phyloP scores from a whole-genome alignment of 306 rosid genomes.

The Trichosanthes truncata region DNA sequence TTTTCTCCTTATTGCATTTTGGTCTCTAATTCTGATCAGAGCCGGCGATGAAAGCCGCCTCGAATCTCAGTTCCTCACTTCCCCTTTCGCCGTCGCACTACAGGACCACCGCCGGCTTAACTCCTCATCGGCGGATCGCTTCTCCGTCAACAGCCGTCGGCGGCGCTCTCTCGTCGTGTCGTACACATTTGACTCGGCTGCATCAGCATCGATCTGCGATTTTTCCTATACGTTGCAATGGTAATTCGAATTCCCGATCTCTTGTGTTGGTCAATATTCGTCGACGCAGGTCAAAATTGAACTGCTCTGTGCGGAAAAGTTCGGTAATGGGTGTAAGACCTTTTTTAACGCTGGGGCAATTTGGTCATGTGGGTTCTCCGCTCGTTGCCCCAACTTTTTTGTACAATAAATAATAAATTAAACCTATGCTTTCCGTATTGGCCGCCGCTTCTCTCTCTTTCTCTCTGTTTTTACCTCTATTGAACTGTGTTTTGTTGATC shows the following conservation, averaged over 20 bases:
- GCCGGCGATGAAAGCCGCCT: background rate
- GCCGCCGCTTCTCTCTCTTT: background rate
- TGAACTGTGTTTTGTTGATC: background rate
- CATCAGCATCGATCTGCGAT: background rate
- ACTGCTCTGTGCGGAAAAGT: background rate
- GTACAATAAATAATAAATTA: background rate
- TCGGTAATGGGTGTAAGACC: background rate
- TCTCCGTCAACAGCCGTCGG: background rate
- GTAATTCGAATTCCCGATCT: background rate
- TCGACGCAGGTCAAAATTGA: background rate
- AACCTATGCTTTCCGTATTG: background rate
- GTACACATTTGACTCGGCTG: background rate
- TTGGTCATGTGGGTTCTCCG: constrained; percentile 4
- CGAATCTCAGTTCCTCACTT: background rate
- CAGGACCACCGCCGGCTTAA: background rate
- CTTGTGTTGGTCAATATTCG: background rate
- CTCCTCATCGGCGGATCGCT: background rate
- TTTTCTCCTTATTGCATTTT: background rate
- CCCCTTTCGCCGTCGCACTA: background rate
- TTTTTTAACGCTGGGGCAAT: constrained; percentile 12
- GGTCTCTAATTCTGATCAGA: background rate
- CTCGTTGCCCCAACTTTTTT: background rate
- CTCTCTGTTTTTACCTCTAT: background rate
- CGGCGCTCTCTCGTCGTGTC: background rate
- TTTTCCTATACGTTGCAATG: background rate